A percentile compares a stretch with the other conserved stretches of the same genome.
These are phyloP conservation scores for Haplosporangium sp. DNA, from an alignment of 371 early-diverging fungal species.

Conservation along the genomic window DNA sequence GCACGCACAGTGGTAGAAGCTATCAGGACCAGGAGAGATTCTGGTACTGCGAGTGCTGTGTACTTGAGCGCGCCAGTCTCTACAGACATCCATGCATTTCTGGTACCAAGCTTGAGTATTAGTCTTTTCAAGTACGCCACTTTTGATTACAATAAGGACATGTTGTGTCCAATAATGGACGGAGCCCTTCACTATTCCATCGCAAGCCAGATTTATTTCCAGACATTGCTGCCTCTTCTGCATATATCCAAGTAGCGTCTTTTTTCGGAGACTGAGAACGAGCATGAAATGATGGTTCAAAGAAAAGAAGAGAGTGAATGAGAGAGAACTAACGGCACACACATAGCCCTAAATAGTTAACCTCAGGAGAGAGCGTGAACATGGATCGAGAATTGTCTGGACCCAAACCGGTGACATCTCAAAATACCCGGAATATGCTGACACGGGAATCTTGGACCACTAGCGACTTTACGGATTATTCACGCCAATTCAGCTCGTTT, in stretches of 20 bases:
- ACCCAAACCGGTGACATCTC: conserved; percentile 27
- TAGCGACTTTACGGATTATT: conserved; percentile 4
- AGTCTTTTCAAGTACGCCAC: conserved; percentile 26
- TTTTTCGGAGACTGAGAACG: not conserved
- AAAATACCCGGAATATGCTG: conserved; percentile 17
- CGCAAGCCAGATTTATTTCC: conserved; percentile 23
- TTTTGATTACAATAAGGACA: conserved; percentile 18
- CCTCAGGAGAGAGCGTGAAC: conserved; percentile 21
- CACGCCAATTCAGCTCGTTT: conserved; percentile 14
- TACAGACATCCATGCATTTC: not conserved
- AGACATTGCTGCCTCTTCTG: conserved; percentile 21
- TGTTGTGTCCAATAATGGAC: conserved; percentile 8
- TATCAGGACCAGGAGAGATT: not conserved
- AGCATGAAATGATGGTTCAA: too few species aligned
- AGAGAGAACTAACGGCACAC: not conserved
- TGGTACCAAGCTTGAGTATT: conserved; percentile 2
- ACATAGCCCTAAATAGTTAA: conserved; percentile 14
- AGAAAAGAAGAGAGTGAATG: not conserved
- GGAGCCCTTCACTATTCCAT: conserved; percentile 21
- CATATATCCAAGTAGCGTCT: conserved; percentile 26
- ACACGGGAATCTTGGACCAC: conserved; percentile 23
- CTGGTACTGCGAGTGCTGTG: conserved; percentile 16
- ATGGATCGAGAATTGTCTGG: conserved; percentile 16
- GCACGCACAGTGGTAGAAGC: not conserved
- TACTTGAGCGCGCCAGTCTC: conserved; percentile 28